Evolutionary conservation across 2,329 filamentous ascomycete species (phyloP).

Genomic region (Aspergillus novoparasiticus): DNA sequence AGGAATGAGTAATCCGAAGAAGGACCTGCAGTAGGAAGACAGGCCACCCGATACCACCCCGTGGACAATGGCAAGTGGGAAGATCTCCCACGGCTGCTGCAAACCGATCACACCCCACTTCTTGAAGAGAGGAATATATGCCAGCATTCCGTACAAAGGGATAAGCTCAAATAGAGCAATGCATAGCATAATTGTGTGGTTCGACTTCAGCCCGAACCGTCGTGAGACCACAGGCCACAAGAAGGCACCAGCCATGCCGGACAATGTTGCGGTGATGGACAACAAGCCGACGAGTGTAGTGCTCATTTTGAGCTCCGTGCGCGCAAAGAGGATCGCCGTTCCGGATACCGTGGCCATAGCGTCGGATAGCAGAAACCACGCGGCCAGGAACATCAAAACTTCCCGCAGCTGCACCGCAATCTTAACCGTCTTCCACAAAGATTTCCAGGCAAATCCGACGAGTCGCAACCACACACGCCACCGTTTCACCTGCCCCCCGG

Average conservation of each 20-base stretch:
- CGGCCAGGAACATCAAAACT: slow-evolving; percentile 77
- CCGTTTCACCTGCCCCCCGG: slow-evolving; percentile 18
- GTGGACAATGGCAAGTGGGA: slow-evolving; percentile 80
- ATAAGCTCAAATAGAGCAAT: slow-evolving; percentile 88
- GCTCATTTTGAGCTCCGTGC: slow-evolving; percentile 82
- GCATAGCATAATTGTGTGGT: slow-evolving; percentile 85
- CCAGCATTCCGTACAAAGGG: slow-evolving; percentile 81
- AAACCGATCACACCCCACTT: slow-evolving; percentile 75
- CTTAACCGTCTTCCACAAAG: slow-evolving; percentile 73
- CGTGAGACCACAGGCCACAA: slow-evolving; percentile 78
- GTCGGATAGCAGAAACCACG: slow-evolving; percentile 90
- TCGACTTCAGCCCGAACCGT: slow-evolving; percentile 66
- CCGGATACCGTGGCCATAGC: slow-evolving; percentile 88
- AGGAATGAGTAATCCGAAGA: slow-evolving; percentile 87
- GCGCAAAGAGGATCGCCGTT: slow-evolving; percentile 89
- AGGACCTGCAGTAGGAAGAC: slow-evolving; percentile 79
- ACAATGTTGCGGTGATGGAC: slow-evolving; percentile 81
- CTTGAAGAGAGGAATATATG: slow-evolving; percentile 76
- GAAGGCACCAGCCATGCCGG: slow-evolving; percentile 81
- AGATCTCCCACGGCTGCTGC: slow-evolving; percentile 92
- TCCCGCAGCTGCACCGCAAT: slow-evolving; percentile 72
- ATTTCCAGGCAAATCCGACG: slow-evolving; percentile 77
- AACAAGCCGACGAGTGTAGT: slow-evolving; percentile 81
- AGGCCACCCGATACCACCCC: slow-evolving; percentile 85
- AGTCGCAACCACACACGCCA: slow-evolving; percentile 65